Conservation (phyloP, 495 filamentous ascomycete species). For the Pyrenopolyporus hunteri region DNA sequence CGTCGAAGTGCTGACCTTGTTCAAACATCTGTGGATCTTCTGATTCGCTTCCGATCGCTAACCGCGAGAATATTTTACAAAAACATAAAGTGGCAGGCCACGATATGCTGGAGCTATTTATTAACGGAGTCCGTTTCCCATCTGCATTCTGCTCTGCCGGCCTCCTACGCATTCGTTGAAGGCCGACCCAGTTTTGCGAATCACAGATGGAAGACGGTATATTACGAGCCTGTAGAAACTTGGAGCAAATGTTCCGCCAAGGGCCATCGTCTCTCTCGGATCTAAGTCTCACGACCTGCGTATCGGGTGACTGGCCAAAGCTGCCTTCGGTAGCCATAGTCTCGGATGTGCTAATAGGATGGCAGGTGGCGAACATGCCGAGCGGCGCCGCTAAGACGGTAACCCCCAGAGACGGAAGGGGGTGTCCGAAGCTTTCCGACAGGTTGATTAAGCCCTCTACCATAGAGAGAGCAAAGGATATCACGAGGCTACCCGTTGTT, state of each 20-base stretch:
- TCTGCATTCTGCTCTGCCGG: constrained; percentile 49
- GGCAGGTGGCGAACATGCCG: constrained; percentile 53
- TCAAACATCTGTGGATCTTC: constrained; percentile 23
- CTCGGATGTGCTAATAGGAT: constrained; percentile 35
- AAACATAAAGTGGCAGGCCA: constrained; percentile 62
- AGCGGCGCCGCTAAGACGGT: constrained; percentile 54
- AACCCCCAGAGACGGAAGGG: constrained; percentile 44
- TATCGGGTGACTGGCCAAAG: constrained; percentile 55
- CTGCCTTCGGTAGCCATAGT: constrained; percentile 32
- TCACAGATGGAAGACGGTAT: constrained; percentile 43
- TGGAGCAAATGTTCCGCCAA: constrained; percentile 51
- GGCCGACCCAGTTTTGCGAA: constrained; percentile 34
- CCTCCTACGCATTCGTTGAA: constrained; percentile 43
- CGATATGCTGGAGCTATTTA: constrained; percentile 44
- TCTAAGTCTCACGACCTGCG: constrained; percentile 47
- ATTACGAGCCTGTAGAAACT: constrained; percentile 50
- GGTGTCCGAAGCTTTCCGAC: constrained; percentile 45
- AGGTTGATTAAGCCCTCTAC: constrained; percentile 47
- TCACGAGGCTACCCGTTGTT: constrained; percentile 54
- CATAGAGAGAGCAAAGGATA: constrained; percentile 49
- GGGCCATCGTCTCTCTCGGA: constrained; percentile 47
- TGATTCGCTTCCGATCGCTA: constrained; percentile 30
- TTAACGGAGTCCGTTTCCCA: constrained; percentile 49
- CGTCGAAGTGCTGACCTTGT: constrained; percentile 55
- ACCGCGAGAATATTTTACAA: constrained; percentile 43